Evolutionary conservation across 148 eudicot species (phyloP).

Genomic region (Nepenthes mirabilis): DNA sequence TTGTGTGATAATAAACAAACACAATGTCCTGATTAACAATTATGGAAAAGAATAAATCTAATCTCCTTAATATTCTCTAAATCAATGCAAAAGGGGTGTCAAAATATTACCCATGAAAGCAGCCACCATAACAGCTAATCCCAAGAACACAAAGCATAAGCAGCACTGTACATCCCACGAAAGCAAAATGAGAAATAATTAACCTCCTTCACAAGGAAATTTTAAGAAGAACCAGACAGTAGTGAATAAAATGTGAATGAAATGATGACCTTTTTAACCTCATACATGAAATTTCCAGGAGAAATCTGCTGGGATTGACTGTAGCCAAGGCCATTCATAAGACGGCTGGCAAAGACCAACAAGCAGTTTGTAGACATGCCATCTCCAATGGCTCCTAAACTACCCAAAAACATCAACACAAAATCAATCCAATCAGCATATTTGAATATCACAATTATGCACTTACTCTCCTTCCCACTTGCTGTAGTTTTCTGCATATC

Average conservation of each 20-base stretch:
- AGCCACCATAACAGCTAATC: slow-evolving; percentile 55
- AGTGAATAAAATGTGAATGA: not conserved
- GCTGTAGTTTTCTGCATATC: slow-evolving; percentile 5
- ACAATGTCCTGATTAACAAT: too few species aligned
- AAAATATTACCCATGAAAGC: slow-evolving; percentile 77
- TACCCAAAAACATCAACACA: slow-evolving; percentile 55
- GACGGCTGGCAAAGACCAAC: slow-evolving; percentile 56
- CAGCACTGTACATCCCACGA: slow-evolving; percentile 47
- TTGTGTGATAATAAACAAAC: too few species aligned
- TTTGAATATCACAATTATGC: slow-evolving; percentile 36
- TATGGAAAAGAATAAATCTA: too few species aligned
- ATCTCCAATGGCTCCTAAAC: slow-evolving; percentile 90
- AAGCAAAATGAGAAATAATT: too few species aligned
- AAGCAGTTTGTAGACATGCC: slow-evolving; percentile 85
- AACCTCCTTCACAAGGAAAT: too few species aligned
- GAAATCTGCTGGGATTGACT: slow-evolving; percentile 22
- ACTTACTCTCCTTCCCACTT: slow-evolving; percentile 11
- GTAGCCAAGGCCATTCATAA: slow-evolving; percentile 69
- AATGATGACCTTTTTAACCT: slow-evolving; percentile 56
- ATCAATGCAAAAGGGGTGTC: slow-evolving; percentile 6
- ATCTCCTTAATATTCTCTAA: not conserved
- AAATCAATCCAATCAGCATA: slow-evolving; percentile 58
- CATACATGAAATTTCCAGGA: slow-evolving; percentile 49
- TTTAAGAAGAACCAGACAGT: too few species aligned
- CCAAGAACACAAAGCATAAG: slow-evolving; percentile 78